Conservation (phyloP, 192 early-diverging fungal species). For the Entomortierella parvispora region DNA sequence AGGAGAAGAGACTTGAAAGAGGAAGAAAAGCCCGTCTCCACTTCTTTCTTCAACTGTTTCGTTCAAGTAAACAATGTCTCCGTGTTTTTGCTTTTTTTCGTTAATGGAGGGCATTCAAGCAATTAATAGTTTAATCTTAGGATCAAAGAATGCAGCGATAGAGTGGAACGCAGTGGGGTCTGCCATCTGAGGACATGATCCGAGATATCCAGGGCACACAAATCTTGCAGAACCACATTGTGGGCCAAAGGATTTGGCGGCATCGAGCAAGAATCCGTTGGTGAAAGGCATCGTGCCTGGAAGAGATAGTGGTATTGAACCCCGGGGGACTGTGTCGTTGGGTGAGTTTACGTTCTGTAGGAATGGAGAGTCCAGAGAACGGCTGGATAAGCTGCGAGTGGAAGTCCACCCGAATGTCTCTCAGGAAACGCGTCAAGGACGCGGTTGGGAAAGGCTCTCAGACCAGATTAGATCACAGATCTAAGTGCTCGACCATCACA, state of each 20-base stretch:
- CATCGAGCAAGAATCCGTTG: constrained; percentile 1
- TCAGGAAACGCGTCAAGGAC: no score
- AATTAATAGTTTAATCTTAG: background rate
- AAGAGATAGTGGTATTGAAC: constrained; percentile 1
- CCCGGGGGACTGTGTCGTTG: constrained; percentile 4
- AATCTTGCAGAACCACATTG: background rate
- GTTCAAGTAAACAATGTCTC: no score
- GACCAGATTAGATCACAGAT: no score
- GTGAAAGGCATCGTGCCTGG: constrained; percentile 8
- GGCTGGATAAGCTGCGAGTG: no score
- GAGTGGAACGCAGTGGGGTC: constrained; percentile 2
- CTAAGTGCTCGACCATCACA: no score
- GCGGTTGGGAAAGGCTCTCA: no score
- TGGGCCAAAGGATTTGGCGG: background rate
- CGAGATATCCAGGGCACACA: background rate
- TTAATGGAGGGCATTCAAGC: background rate
- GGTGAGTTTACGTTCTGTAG: constrained; percentile 1
- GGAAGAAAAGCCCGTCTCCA: no score
- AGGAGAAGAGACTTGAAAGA: no score
- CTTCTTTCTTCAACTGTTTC: no score
- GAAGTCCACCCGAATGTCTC: no score
- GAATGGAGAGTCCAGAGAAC: constrained; percentile 6
- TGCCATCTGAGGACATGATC: constrained; percentile 1
- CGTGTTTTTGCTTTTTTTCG: no score
- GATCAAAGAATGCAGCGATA: constrained; percentile 2